Conservation (phyloP, 345 rosid genomes). For the Moricandia arvensis region DNA sequence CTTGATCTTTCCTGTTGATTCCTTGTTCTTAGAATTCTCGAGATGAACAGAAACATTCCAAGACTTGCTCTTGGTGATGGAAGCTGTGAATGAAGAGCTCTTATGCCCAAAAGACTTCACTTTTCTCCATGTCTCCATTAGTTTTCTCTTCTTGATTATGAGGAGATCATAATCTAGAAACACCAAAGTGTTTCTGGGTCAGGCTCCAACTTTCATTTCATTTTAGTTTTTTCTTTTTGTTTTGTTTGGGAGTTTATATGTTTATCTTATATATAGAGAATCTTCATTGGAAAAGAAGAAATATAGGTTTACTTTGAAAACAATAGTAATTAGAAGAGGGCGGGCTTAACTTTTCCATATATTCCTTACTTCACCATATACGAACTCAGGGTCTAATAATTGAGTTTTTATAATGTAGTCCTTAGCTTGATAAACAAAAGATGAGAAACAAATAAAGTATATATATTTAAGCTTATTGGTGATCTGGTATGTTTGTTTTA, state of each 20-base stretch:
- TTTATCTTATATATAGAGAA: slow-evolving; percentile 26
- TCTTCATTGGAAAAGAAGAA: slow-evolving; percentile 2
- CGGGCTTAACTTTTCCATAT: slow-evolving; percentile 17
- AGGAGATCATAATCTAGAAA: background rate
- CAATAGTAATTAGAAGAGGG: slow-evolving; percentile 24
- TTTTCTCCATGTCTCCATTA: slow-evolving; percentile 62
- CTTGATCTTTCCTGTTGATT: slow-evolving; percentile 4
- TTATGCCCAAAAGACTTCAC: slow-evolving; percentile 45
- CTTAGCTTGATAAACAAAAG: background rate
- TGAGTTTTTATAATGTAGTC: background rate
- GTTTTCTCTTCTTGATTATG: slow-evolving; percentile 21
- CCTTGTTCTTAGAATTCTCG: slow-evolving; percentile 2
- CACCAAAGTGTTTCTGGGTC: background rate
- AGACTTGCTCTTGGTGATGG: slow-evolving; percentile 53
- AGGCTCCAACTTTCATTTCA: background rate
- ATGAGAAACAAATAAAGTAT: background rate
- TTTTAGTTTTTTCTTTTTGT: background rate
- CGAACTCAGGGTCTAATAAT: slow-evolving; percentile 12
- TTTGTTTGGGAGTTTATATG: background rate
- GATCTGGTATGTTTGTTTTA: slow-evolving; percentile 28
- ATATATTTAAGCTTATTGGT: slow-evolving; percentile 14
- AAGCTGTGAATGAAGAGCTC: background rate
- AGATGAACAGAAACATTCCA: slow-evolving; percentile 30
- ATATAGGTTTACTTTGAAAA: slow-evolving; percentile 15
- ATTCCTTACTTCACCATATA: slow-evolving; percentile 28